A percentile compares a stretch with the other conserved stretches of the same genome.
phyloP scores from a whole-genome alignment of 768 basidiomycete species.

The Mycena metata region DNA sequence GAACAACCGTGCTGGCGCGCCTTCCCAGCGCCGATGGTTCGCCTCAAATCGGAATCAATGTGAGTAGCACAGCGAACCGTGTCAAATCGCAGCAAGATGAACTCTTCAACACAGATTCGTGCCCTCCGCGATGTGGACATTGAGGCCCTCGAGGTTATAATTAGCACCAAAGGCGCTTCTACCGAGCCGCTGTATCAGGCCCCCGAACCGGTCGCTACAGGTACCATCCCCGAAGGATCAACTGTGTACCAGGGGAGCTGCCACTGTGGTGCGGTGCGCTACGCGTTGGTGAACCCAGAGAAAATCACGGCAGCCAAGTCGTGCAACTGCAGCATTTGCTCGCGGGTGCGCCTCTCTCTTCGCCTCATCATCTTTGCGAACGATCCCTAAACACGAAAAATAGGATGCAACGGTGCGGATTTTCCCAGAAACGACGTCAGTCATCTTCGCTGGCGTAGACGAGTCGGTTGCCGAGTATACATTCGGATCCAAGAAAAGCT shows the following conservation, averaged over 20 bases:
- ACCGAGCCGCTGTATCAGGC: constrained; percentile 3
- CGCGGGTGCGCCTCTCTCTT: neutral
- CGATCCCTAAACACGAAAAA: neutral
- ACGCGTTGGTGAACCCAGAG: constrained; percentile 4
- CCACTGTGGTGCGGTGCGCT: constrained; percentile 34
- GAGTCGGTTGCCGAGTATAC: constrained; percentile 16
- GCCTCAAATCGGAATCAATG: constrained; percentile 11
- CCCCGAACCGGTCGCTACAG: constrained; percentile 14
- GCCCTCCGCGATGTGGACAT: constrained; percentile 13
- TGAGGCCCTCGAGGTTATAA: neutral
- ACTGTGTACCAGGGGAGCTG: constrained; percentile 25
- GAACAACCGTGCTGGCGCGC: constrained; percentile 27
- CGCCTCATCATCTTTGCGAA: too few relatives aligned
- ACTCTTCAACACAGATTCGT: constrained; percentile 8
- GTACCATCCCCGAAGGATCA: neutral
- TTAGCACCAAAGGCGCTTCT: neutral
- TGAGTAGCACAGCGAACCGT: neutral
- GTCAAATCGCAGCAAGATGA: neutral
- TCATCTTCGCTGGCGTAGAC: constrained; percentile 13
- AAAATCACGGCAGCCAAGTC: constrained; percentile 1
- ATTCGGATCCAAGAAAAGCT: constrained; percentile 5
- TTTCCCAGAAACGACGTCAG: constrained; percentile 9
- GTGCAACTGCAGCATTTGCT: constrained; percentile 36
- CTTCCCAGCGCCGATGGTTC: neutral
- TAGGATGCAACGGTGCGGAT: constrained; percentile 10